A percentile compares a stretch with the other conserved stretches of the same genome.
Evolutionary conservation across 73 alveolate genomes (phyloP).

Genomic region (Tetrahymena borealis): DNA sequence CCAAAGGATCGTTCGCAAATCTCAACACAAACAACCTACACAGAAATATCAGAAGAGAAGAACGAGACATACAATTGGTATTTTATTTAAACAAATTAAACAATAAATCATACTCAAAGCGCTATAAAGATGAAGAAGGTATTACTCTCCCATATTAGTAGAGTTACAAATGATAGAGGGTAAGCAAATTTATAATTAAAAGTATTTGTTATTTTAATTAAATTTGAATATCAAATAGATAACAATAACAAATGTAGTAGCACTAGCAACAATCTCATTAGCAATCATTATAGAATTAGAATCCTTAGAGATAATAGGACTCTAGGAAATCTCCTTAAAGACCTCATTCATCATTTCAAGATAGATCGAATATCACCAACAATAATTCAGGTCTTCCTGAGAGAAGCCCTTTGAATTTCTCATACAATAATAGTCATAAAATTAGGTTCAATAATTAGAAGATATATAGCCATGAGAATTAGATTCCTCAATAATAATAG

Average conservation of each 20-base stretch:
- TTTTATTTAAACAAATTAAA: not conserved
- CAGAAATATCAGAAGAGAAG: not conserved
- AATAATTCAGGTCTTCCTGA: not conserved
- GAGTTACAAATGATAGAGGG: not conserved
- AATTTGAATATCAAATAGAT: not conserved
- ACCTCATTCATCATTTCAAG: not conserved
- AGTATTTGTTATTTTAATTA: not conserved
- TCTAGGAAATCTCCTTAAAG: not conserved
- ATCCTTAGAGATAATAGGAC: not conserved
- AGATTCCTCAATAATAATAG: not conserved
- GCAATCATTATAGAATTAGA: not conserved
- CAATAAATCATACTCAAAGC: not conserved
- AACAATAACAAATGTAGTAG: not conserved
- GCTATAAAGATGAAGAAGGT: not conserved
- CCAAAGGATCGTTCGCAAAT: not conserved
- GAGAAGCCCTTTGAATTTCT: not conserved
- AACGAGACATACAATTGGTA: too few relatives aligned
- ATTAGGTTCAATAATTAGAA: not conserved
- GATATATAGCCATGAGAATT: not conserved
- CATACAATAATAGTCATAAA: not conserved
- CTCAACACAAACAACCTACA: not conserved
- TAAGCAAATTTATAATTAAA: not conserved
- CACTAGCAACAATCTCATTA: not conserved
- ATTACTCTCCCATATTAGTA: not conserved
- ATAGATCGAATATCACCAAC: not conserved